Evolutionary conservation across 2,329 filamentous ascomycete genomes (phyloP).

Genomic region (Bipolaris zeicola): DNA sequence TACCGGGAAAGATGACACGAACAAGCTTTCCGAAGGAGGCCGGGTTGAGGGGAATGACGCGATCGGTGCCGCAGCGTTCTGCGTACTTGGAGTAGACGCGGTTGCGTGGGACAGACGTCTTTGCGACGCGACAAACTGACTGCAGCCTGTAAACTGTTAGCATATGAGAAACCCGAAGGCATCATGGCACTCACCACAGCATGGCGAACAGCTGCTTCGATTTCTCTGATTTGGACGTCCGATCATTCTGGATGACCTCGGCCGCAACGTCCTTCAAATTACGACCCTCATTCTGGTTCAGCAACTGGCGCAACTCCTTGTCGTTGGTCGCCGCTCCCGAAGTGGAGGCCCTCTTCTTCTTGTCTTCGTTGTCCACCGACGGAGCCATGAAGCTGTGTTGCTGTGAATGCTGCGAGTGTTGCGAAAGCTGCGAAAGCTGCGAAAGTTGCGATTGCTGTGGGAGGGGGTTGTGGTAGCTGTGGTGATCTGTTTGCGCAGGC

Average conservation of each 20-base stretch:
- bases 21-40: conserved; percentile 98
- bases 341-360: conserved; percentile 62
- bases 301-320: conserved; percentile 77
- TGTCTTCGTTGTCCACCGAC: conserved; percentile 48
- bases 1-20: conserved; percentile 90
- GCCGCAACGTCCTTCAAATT: conserved; percentile 72
- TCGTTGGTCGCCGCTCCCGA: conserved; percentile 80
- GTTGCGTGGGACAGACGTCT: conserved; percentile 87
- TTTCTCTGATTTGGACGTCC: conserved; percentile 80
- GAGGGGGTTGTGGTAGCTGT: conserved; percentile 37
- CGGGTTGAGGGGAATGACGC: conserved; percentile 93
- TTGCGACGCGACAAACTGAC: conserved; percentile 70
- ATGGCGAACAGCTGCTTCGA: conserved; percentile 87
- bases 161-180: conserved; percentile 3
- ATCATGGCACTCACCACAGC: conserved; percentile 69
- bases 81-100: conserved; percentile 96
- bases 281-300: conserved; percentile 70
- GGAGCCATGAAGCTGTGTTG: conserved; percentile 35
- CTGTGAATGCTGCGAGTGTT: conserved; percentile 32
- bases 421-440: conserved; percentile 32
- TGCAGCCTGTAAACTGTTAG: conserved; percentile 66
- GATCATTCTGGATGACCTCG: conserved; percentile 78
- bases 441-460: conserved; percentile 30
- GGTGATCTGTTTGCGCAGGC: conserved; percentile 35
- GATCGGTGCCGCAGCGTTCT: conserved; percentile 86